phyloP scores from a whole-genome alignment of 345 rosid species.

The Psidium friedrichsthalianum region DNA sequence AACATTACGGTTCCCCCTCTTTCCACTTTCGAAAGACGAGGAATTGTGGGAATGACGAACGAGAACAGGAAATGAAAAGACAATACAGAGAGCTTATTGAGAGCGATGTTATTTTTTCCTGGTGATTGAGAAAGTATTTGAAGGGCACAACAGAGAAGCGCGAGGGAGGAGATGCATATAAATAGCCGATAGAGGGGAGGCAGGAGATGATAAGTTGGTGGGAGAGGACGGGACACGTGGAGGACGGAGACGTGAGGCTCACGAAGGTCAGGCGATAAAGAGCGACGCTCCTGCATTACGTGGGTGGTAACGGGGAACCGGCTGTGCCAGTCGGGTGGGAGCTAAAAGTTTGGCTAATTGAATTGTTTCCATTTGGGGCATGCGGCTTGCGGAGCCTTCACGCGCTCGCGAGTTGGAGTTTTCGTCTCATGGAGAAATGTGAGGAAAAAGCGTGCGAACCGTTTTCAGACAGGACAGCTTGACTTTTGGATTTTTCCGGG shows the following conservation, averaged over 20 bases:
- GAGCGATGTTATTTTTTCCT: background rate
- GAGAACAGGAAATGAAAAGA: background rate
- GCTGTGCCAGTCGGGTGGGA: background rate
- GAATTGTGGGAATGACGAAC: background rate
- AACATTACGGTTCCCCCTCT: constrained; percentile 5
- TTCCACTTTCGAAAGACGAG: background rate
- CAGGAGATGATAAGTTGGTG: constrained; percentile 1
- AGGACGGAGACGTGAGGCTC: background rate
- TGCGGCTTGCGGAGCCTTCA: background rate
- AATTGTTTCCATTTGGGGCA: background rate
- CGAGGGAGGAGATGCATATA: background rate
- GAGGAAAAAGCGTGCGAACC: background rate
- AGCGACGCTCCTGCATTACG: background rate
- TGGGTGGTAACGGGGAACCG: background rate
- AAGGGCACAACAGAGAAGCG: background rate
- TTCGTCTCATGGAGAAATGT: background rate
- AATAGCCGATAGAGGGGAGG: background rate
- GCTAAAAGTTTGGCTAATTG: background rate
- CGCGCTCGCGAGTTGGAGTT: background rate
- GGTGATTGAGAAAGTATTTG: background rate
- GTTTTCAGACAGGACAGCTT: background rate
- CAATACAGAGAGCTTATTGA: background rate
- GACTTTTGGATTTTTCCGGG: background rate
- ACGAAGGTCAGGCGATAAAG: background rate
- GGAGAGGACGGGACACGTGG: constrained; percentile 24